Base-by-base conservation (phyloP, 768 basidiomycete genomes). In the Strobilomyces dryophilus region DNA sequence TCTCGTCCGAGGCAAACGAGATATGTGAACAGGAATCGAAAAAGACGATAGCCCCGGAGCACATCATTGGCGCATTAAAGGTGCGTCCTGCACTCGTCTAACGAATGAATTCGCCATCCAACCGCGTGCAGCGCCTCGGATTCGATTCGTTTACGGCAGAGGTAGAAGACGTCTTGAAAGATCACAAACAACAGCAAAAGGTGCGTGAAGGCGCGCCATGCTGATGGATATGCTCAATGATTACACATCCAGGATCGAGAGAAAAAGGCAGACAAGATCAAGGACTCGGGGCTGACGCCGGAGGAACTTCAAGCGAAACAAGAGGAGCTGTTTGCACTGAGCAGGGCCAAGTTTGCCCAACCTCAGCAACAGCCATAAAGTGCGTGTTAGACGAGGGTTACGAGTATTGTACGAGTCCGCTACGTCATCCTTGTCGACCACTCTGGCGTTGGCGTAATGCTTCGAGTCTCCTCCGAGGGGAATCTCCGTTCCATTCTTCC, bases 21-120 rank as follows among this genome's bases (percentile, higher is more conserved):
- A 92, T 98, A 56, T 99, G 97, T 65, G 97, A 98, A 66, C 87
- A 92, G 67, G 94, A 95, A 66, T 92, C 92, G 24, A 98, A 97
- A 77, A 99, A 99, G 76, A 99, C 97, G 1, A 98, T 99, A 62
- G 89, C 93, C 5, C 97, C 97, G 1, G 97, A 99, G 62, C 97
- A 99, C 66, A 94, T 98, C 41, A 87, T 98, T 29, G 75, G 80
- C 21, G 97, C 97, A 6, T 76, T 99, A 51, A 92, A 92, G 76
- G 95, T 90, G 52, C 47, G 78, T 71, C 24, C 20, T 31, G 39
- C 1, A 10, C 27, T 20, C 29, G 44, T 29, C 29, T 31, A 2
- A 29, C 9, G 20, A 21, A 17, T 40, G 29, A 27, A 34, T 31
- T 53, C 26, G 49, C 14, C 29, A 17, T 43, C 56, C 44, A 43